Evolutionary conservation across 2,329 filamentous ascomycete genomes (phyloP), one percentile per base, ranked within the genome.

Genomic region (Penicillium oxalicum): DNA sequence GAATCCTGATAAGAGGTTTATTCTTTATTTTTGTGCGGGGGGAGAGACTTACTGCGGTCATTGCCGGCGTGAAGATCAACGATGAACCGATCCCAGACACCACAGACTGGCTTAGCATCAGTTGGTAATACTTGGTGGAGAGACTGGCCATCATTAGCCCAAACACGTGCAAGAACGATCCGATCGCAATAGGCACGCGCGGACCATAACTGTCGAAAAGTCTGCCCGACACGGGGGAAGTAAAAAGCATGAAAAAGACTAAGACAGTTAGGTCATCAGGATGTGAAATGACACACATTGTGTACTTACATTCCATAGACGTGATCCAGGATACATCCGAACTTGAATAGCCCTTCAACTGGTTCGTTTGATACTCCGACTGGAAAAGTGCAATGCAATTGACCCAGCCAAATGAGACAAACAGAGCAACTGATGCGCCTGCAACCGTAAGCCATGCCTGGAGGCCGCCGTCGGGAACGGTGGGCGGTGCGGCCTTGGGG

Each of bases 161-260:
- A 47, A 80, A 77, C 45, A 80, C 74, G 50, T 80, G 77, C 41
- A 80, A 58, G 44, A 80, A 69, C 3, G 71, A 72, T n/a, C 78
- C 78, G 26, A 67, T 60, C 0, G 77, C 29, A 2, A 79, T 58
- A 0, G 86, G 9, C 9, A 69, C 74, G 26, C 75, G 73, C 0
- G 83, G 80, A 0, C 84, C 84, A 49, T 80, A 78, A 45, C 71
- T 77, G 57, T 87, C 84, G 55, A 77, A 85, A 0, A 83, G 41
- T 39, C 77, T 78, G 1, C 84, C 84, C 9, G 18, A 18, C 18
- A 18, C 18, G 18, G 18, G 18, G 18, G 18, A 18, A 18, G 18
- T 18, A 18, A 18, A 18, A 38, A 51, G 53, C 53, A 56, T 56
- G 24, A 58, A 51, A 33, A 58, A 58, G 9, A 53, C 44, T 34